Evolutionary conservation across 345 rosid species (phyloP), one percentile per base, ranked within the genome.

Genomic region (Lepidium africanum): DNA sequence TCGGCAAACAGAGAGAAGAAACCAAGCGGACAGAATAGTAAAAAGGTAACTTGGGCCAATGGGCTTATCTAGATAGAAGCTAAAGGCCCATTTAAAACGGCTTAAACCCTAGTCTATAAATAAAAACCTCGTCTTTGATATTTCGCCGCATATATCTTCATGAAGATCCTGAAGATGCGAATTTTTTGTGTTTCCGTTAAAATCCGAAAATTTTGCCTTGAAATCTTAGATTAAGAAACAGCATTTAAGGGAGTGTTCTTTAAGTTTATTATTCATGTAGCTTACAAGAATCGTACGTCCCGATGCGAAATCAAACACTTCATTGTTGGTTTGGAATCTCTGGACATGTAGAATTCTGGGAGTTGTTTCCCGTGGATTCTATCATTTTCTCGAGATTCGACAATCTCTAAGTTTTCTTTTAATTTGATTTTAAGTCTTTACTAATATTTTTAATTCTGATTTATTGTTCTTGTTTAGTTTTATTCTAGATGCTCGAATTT

Each of bases 321-420:
- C 8, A 37, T 38, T 47, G 58, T 46, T 69, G 48, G 40, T 53
- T 71, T 65, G 17, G 47, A 41, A 21, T 73, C 77, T 73, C 77
- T 65, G 77, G 77, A 73, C 77, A 65, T 73, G 71, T 65, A 8
- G 60, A 57, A 30, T 57, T 72, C 45, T 59, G 66, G 35, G 50
- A 10, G 4, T 25, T 54, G 2, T 17, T 49, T 23, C 11, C 47
- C 39, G 13, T 73, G 71, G 54, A 8, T 73, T 65, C 66, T 73
- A 65, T 40, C 71, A 73, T 73, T 65, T 72, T 73, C 77, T 73
- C 77, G 77, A 73, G 71, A 73, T 65, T 73, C 77, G 5, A 72
- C 59, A 72, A 16, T 2, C 64, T 72, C 5, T 16, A 3, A 40
- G 10, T 41, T 9, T 48, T 0, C n/a, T n/a, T 37, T 1, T 10